A percentile compares a stretch with the other conserved stretches of the same genome.
phyloP scores from a whole-genome alignment of 495 filamentous ascomycete species.

The Lophium mytilinum region DNA sequence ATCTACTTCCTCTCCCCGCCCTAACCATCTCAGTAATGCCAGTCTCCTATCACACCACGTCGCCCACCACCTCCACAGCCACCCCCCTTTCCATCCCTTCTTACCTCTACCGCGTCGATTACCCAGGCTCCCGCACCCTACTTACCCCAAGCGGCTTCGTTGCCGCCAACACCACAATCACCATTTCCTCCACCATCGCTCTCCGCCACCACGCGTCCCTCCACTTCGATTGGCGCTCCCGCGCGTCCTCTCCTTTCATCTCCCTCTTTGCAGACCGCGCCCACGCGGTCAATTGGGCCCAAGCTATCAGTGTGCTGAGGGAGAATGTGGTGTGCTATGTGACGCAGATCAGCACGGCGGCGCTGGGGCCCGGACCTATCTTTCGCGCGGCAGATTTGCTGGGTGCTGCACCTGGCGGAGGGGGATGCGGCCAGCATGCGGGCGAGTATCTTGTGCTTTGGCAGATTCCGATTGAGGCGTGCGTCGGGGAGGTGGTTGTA shows the following conservation, averaged over 20 bases:
- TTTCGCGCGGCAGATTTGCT: slow-evolving; percentile 12
- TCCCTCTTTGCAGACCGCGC: slow-evolving; percentile 13
- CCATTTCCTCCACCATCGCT: slow-evolving; percentile 2
- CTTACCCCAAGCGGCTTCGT: slow-evolving; percentile 10
- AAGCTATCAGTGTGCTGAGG: neutral
- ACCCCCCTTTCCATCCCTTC: slow-evolving; percentile 1
- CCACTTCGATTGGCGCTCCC: slow-evolving; percentile 17
- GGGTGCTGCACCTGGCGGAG: neutral
- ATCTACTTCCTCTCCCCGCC: neutral
- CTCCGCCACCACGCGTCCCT: slow-evolving; percentile 11
- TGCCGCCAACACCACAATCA: slow-evolving; percentile 13
- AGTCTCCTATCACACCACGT: neutral
- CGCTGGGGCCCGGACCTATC: slow-evolving; percentile 16
- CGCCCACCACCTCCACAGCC: neutral
- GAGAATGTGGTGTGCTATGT: neutral
- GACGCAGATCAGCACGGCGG: slow-evolving; percentile 11
- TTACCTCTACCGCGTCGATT: slow-evolving; percentile 8
- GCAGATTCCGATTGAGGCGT: slow-evolving; percentile 1
- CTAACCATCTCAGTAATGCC: neutral
- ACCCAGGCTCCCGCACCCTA: slow-evolving; percentile 1
- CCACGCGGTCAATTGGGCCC: slow-evolving; percentile 14
- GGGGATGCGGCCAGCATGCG: neutral
- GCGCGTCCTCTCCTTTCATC: slow-evolving; percentile 19
- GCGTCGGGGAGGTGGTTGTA: neutral
- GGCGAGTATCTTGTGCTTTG: slow-evolving; percentile 3